phyloP scores from a whole-genome alignment of 805 yeast species.

The Tetrapisispora nanseiensis region DNA sequence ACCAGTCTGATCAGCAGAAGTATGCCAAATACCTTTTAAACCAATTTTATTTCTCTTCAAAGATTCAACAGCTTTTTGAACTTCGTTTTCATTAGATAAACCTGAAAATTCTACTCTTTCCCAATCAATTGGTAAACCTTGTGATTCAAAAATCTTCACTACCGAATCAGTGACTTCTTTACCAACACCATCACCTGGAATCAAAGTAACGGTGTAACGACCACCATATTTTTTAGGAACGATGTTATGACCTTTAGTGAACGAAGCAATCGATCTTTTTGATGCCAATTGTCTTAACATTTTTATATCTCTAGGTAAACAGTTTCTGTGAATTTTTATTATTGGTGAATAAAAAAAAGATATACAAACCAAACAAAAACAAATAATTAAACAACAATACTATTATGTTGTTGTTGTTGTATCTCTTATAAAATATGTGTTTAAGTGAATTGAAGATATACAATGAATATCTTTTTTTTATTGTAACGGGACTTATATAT shows the following conservation, averaged over 20 bases:
- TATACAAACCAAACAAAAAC: no score
- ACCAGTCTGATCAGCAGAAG: conserved; percentile 69
- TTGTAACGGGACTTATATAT: no score
- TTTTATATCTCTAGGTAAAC: no score
- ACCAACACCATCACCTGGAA: conserved; percentile 98
- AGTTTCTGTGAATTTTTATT: background rate
- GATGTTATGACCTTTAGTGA: conserved; percentile 48
- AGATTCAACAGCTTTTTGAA: conserved; percentile 79
- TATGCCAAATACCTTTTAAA: conserved; percentile 89
- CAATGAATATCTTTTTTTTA: no score
- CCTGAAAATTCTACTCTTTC: conserved; percentile 70
- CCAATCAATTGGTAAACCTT: conserved; percentile 88
- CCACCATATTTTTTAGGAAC: conserved; percentile 92
- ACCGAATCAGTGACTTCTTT: conserved; percentile 92
- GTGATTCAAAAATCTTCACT: conserved; percentile 75
- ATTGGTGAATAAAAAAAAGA: background rate
- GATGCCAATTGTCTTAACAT: conserved; percentile 28
- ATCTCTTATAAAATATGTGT: no score
- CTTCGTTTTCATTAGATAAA: conserved; percentile 45
- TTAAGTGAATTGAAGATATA: no score
- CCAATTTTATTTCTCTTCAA: conserved; percentile 95
- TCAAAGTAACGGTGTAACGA: conserved; percentile 82
- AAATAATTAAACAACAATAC: no score
- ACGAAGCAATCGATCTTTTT: conserved; percentile 41
- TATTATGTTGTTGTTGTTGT: no score